These are phyloP conservation scores for Sparassis latifolia DNA, from an alignment of 1,284 basidiomycete genomes.

Conservation along the genomic window DNA sequence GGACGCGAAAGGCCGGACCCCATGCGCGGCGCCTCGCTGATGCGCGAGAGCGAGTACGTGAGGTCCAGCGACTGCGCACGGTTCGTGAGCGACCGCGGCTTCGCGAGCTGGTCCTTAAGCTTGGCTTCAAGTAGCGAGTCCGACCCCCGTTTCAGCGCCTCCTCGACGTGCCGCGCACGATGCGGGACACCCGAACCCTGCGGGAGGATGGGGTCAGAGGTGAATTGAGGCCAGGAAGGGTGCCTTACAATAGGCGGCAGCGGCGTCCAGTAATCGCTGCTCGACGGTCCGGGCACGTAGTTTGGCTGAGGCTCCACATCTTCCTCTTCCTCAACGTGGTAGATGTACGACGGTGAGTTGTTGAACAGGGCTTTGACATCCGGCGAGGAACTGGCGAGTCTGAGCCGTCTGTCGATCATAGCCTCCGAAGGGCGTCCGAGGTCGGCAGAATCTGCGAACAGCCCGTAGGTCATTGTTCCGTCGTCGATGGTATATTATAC, in stretches of 20 bases:
- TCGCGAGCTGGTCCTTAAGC: constrained; percentile 69
- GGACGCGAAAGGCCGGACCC: constrained; percentile 50
- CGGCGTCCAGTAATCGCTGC: constrained; percentile 66
- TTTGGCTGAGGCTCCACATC: constrained; percentile 42
- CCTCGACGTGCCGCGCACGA: constrained; percentile 62
- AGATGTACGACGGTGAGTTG: constrained; percentile 59
- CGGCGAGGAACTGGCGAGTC: constrained; percentile 83
- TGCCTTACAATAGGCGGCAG: constrained; percentile 65
- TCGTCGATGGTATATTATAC: constrained; percentile 1
- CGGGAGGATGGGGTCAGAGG: constrained; percentile 10
- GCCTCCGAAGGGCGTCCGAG: constrained; percentile 62
- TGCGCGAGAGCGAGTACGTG: constrained; percentile 70
- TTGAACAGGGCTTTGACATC: constrained; percentile 95
- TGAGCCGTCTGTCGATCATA: constrained; percentile 69
- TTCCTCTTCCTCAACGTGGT: constrained; percentile 67
- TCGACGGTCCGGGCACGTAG: constrained; percentile 44
- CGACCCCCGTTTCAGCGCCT: constrained; percentile 77
- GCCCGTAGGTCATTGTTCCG: not conserved
- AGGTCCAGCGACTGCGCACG: constrained; percentile 78
- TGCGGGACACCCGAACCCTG: constrained; percentile 62
- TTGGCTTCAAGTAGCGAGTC: constrained; percentile 86
- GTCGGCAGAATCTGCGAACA: constrained; percentile 61
- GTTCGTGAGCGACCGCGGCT: constrained; percentile 71
- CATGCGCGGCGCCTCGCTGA: constrained; percentile 51
- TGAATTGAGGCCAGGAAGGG: not conserved